These are phyloP conservation scores for Candida yuanshanica DNA, from an alignment of 805 yeast species.

Conservation along the genomic window DNA sequence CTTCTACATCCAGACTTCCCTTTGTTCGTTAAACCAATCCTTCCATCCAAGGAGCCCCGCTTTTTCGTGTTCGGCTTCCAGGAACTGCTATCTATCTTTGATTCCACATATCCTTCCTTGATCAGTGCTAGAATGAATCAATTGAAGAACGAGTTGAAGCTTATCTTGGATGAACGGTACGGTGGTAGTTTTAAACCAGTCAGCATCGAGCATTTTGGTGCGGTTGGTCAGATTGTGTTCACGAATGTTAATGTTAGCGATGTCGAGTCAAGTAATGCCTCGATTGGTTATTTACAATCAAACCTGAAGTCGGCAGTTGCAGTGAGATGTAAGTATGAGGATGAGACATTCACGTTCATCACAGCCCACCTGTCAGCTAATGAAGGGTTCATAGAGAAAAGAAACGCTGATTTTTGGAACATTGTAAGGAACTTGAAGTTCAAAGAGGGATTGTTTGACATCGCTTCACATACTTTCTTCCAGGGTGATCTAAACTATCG, in stretches of 20 bases:
- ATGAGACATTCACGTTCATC: conserved; percentile 48
- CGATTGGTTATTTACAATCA: conserved; percentile 56
- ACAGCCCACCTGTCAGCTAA: conserved; percentile 72
- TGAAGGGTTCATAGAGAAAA: conserved; percentile 53
- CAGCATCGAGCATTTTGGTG: conserved; percentile 45
- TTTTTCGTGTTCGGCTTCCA: conserved; percentile 61
- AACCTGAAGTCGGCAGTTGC: conserved; percentile 75
- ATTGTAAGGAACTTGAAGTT: conserved; percentile 52
- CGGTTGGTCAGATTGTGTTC: conserved; percentile 49
- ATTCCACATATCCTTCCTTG: conserved; percentile 39
- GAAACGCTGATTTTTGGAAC: conserved; percentile 48
- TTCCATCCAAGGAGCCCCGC: conserved; percentile 33
- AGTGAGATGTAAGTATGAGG: conserved; percentile 36
- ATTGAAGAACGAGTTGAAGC: conserved; percentile 31
- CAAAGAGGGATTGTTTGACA: conserved; percentile 46
- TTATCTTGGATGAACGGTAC: conserved; percentile 32
- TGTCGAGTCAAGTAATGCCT: conserved; percentile 29
- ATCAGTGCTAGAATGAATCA: conserved; percentile 34
- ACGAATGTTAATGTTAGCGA: conserved; percentile 22
- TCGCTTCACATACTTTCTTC: conserved; percentile 55
- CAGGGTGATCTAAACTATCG: conserved; percentile 88
- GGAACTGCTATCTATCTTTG: conserved; percentile 53
- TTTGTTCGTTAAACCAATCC: conserved; percentile 19
- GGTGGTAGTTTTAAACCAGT: conserved; percentile 35
- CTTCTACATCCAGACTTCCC: conserved; percentile 31